Evolutionary conservation across 305 asterid species (phyloP).

Genomic region (Fraxinus sp.): DNA sequence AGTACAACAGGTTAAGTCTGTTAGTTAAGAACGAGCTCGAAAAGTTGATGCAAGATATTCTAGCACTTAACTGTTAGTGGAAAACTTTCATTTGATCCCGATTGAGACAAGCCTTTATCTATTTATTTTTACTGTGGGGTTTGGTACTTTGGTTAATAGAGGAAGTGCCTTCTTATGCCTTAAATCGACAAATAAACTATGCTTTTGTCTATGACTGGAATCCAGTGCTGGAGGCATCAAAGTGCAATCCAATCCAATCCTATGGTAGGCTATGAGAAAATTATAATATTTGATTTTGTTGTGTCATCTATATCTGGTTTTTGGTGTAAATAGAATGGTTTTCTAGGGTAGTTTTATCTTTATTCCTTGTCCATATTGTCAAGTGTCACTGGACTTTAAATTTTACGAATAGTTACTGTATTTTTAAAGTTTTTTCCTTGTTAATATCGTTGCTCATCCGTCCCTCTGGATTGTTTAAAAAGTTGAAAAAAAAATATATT

Average conservation of each 20-base stretch:
- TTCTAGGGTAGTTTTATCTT: neutral
- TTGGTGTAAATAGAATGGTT: neutral
- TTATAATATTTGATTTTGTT: neutral
- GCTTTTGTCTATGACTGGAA: neutral
- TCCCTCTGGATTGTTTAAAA: neutral
- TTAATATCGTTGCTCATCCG: neutral
- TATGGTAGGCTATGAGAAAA: neutral
- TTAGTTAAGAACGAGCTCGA: neutral
- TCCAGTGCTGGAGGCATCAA: neutral
- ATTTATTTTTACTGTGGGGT: neutral
- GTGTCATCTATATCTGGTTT: neutral
- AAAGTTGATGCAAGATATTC: neutral
- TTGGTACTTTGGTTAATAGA: neutral
- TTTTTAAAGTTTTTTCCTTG: neutral
- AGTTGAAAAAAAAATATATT: neutral
- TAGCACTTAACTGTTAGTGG: neutral
- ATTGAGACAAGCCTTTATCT: neutral
- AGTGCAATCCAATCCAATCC: neutral
- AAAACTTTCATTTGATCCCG: neutral
- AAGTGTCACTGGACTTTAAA: neutral
- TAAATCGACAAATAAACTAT: neutral
- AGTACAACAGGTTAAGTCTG: neutral
- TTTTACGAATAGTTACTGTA: neutral
- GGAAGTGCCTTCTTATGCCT: neutral
- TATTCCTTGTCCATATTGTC: neutral